Conservation (phyloP, 768 basidiomycete species). For the Amanita phalloides region DNA sequence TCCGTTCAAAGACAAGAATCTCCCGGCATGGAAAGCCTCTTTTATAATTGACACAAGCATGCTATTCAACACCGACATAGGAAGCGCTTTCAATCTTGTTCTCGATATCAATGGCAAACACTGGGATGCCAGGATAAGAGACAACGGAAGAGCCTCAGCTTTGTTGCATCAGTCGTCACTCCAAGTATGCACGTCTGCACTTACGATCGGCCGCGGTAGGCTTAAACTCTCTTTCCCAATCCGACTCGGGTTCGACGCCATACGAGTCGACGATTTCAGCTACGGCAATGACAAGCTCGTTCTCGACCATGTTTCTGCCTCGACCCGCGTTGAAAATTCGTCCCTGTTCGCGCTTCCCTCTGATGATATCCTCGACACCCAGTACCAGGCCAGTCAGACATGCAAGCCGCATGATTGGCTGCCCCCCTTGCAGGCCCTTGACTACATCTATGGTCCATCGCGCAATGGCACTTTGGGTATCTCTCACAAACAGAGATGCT, state of each 20-base stretch:
- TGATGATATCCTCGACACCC: constrained; percentile 48
- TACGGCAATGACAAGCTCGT: constrained; percentile 56
- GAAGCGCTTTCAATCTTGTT: constrained; percentile 48
- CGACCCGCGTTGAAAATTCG: constrained; percentile 16
- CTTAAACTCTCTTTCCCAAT: constrained; percentile 65
- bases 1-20: constrained; percentile 30
- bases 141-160: constrained; percentile 36
- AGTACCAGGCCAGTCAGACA: constrained; percentile 54
- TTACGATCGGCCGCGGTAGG: constrained; percentile 21
- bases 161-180: neutral
- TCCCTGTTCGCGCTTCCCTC: constrained; percentile 14
- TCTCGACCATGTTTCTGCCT: constrained; percentile 39
- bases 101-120: constrained; percentile 45
- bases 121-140: constrained; percentile 50
- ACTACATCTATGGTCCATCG: constrained; percentile 43
- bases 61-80: constrained; percentile 31
- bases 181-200: neutral
- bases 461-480: constrained; percentile 27
- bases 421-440: constrained; percentile 56
- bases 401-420: constrained; percentile 49
- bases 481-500: constrained; percentile 25
- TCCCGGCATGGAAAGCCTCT: constrained; percentile 44
- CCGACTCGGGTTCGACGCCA: constrained; percentile 15
- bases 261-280: constrained; percentile 60
- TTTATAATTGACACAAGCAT: constrained; percentile 36